Evolutionary conservation across 495 filamentous ascomycete genomes (phyloP), one percentile per base, ranked within the genome.

Genomic region (Talaromyces liani): DNA sequence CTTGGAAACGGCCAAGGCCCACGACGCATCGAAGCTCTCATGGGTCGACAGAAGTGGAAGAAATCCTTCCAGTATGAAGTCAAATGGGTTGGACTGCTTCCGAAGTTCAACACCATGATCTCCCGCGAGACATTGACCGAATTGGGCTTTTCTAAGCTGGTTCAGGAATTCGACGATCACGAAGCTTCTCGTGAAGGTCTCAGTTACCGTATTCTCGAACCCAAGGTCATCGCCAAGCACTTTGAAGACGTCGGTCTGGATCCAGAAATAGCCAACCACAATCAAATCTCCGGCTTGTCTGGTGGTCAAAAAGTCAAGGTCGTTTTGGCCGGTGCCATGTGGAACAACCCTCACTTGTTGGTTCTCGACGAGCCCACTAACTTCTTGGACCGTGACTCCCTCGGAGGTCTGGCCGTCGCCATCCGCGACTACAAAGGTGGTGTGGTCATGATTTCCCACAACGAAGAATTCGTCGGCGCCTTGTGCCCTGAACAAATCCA

Each of bases 291-390:
- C 55, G 95, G 94, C 71, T 82, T 98, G 4, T 97, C 93, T 5
- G 94, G 94, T 77, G 94, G 94, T n/a, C 94, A 98, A 73, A 98
- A 98, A 78, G 94, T 98, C 77, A 98, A 98, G 84, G 94, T 98
- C 53, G 94, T 98, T 56, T 85, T 98, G 55, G 93, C 94, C n/a
- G 92, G 90, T 67, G 91, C 91, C 65, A 94, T 97, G 92, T 96
- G 93, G 94, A 96, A 96, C 77, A 98, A 97, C 80, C 94, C 94
- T 0, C 94, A 98, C 80, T 79, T 98, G 65, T 86, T 98, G 58
- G 94, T 98, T 18, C 88, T 98, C 16, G 94, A 98, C 85, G 94
- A 98, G 78, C 94, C 94, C 33, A 98, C 94, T 76, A 98, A 98
- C 82, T 98, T 97, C 84, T 85, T 98, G 78, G 94, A 98, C 68